Conservation (phyloP, 2,329 filamentous ascomycete species). For the Fusarium euwallaceae region DNA sequence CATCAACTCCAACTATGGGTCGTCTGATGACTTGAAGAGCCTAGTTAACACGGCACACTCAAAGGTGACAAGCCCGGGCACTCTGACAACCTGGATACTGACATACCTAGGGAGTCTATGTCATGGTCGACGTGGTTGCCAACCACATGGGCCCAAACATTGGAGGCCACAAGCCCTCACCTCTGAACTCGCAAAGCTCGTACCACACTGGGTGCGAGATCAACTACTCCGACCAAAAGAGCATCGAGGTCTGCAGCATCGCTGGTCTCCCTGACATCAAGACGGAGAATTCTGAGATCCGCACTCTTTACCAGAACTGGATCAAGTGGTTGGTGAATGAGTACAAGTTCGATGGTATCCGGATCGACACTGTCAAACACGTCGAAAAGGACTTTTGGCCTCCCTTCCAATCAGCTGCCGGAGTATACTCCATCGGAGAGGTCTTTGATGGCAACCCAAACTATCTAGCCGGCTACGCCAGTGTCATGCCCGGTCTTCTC, state of each 20-base stretch:
- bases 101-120: conserved; percentile 54
- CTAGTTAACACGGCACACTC: conserved; percentile 28
- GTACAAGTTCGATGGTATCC: conserved; percentile 72
- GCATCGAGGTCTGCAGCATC: conserved; percentile 27
- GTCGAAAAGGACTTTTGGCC: conserved; percentile 71
- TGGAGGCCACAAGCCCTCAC: conserved; percentile 55
- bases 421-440: conserved; percentile 72
- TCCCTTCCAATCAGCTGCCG: conserved; percentile 64
- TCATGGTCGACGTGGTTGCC: conserved; percentile 73
- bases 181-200: conserved; percentile 59
- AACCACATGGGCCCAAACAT: conserved; percentile 70
- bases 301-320: conserved; percentile 69
- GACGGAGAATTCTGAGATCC: conserved; percentile 65
- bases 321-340: conserved; percentile 67
- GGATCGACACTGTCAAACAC: conserved; percentile 73
- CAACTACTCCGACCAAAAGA: conserved; percentile 31
- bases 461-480: conserved; percentile 66
- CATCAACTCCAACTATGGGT: conserved; percentile 33
- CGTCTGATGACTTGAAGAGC: conserved; percentile 24
- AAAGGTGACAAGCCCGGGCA: conserved; percentile 16
- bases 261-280: conserved; percentile 69
- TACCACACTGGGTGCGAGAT: conserved; percentile 27
- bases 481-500: conserved; percentile 68
- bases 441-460: conserved; percentile 66
- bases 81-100: background rate